Percentiles rank a stretch among this genome's conserved stretches.
These are phyloP conservation scores for Penicillium sp. DNA, from an alignment of 2,329 filamentous ascomycete genomes.

Conservation along the genomic window DNA sequence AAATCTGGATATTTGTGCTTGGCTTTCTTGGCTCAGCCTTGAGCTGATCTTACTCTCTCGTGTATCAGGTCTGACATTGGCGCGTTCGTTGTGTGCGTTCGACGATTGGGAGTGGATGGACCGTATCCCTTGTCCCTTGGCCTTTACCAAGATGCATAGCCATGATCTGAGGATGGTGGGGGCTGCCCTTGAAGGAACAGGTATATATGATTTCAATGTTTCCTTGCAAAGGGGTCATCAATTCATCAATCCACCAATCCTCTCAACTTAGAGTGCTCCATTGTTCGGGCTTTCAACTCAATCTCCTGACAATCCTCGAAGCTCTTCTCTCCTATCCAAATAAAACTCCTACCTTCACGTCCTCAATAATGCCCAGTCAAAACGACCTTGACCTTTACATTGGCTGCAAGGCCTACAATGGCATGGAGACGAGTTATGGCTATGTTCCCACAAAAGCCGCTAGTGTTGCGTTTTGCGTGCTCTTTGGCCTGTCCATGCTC, in stretches of 20 bases:
- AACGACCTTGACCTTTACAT: conserved; percentile 9
- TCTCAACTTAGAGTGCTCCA: neutral
- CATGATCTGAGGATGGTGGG: neutral
- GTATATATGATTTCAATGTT: neutral
- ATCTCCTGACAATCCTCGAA: neutral
- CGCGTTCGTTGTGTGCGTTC: neutral
- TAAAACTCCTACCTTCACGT: neutral
- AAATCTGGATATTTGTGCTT: neutral
- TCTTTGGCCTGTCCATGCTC: conserved; percentile 40
- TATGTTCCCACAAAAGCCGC: conserved; percentile 37
- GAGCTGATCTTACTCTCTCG: neutral
- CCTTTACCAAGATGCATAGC: neutral
- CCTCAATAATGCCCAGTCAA: conserved; percentile 8
- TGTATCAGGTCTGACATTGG: neutral
- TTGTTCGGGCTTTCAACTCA: too few species aligned
- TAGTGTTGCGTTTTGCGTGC: conserved; percentile 36
- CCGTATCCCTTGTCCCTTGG: neutral
- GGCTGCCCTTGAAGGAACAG: neutral
- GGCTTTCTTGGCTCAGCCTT: neutral
- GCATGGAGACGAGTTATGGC: conserved; percentile 33
- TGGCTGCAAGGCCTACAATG: conserved; percentile 31
- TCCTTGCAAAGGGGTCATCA: neutral
- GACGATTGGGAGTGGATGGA: neutral
- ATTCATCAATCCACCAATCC: neutral
- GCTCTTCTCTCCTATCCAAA: neutral